Percentiles rank a stretch among this genome's conserved stretches.
phyloP scores from a whole-genome alignment of 2,329 filamentous ascomycete species.

The Colletotrichum plurivorum region DNA sequence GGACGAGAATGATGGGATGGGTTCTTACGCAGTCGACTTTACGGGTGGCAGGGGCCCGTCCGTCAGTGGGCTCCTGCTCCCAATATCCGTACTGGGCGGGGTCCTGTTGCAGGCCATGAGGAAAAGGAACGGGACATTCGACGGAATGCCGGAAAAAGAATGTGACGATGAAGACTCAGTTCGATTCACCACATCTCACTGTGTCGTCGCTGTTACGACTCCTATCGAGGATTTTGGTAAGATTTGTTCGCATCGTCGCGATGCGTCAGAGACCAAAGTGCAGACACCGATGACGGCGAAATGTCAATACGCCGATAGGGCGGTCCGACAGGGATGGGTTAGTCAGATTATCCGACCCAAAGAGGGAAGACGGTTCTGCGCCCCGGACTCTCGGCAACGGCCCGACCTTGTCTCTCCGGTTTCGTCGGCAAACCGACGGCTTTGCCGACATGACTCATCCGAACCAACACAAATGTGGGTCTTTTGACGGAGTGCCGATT shows the following conservation, averaged over 20 bases:
- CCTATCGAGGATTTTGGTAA: slow-evolving; percentile 2
- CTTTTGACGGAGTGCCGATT: neutral
- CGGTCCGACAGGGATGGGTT: slow-evolving; percentile 11
- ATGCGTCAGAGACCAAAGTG: slow-evolving; percentile 22
- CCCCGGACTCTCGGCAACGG: slow-evolving; percentile 30
- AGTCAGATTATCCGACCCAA: slow-evolving; percentile 16
- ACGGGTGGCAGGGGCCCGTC: slow-evolving; percentile 39
- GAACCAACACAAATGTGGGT: neutral
- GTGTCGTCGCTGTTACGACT: neutral
- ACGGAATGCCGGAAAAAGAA: slow-evolving; percentile 12
- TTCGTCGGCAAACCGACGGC: slow-evolving; percentile 33
- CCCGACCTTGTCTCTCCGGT: slow-evolving; percentile 36
- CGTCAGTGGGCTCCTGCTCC: slow-evolving; percentile 28
- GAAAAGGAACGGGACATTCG: slow-evolving; percentile 10
- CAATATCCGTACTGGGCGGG: slow-evolving; percentile 27
- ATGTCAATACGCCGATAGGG: slow-evolving; percentile 37
- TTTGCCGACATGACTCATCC: slow-evolving; percentile 39
- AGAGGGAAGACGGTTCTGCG: slow-evolving; percentile 4
- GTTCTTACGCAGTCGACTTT: slow-evolving; percentile 42
- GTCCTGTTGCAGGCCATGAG: slow-evolving; percentile 36
- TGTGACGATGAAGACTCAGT: neutral
- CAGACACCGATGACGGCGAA: slow-evolving; percentile 37
- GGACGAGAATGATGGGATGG: neutral
- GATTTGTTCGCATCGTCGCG: neutral
- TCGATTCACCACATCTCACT: neutral